These are phyloP conservation scores for peach (Prunus persica) DNA, from an alignment of 306 rosid species.

Conservation along the genomic window Prunus_persica_NCBIv2 NC_034009.1:3713001-3713500, in stretches of 20 bases:
- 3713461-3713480: no score
- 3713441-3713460: no score
- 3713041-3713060: slow-evolving; percentile 7
- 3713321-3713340: no score
- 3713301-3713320: no score
- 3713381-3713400: no score
- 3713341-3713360: no score
- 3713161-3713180: background rate
- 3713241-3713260: slow-evolving; percentile 12
- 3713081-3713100: background rate
- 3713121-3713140: background rate
- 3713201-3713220: background rate
- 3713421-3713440: no score
- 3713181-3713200: background rate
- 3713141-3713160: background rate
- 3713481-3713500: no score
- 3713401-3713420: no score
- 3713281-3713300: no score
- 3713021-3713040: background rate
- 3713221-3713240: background rate
- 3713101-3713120: slow-evolving; percentile 7
- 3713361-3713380: no score
- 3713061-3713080: slow-evolving; percentile 1
- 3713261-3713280: no score
- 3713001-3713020: background rate